phyloP scores from a whole-genome alignment of 495 filamentous ascomycete species.

The Talaromyces liani region DNA sequence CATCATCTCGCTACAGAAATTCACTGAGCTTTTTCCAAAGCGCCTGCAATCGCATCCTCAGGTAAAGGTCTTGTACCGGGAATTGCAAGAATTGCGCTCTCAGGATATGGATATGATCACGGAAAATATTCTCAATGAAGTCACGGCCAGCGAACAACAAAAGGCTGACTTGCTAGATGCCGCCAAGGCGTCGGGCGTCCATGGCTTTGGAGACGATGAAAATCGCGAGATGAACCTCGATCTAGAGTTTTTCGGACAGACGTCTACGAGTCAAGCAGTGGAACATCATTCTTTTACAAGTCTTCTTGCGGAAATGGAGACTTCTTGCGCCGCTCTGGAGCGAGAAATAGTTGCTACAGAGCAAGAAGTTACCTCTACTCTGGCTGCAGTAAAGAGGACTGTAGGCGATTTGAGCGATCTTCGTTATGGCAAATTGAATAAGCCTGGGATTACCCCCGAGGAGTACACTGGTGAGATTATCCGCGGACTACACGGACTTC shows the following conservation, averaged over 20 bases:
- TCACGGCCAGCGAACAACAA: constrained; percentile 54
- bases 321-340: constrained; percentile 57
- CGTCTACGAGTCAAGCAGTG: constrained; percentile 25
- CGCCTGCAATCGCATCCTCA: constrained; percentile 62
- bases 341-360: constrained; percentile 57
- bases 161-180: constrained; percentile 53
- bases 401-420: constrained; percentile 74
- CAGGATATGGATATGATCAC: constrained; percentile 60
- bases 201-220: constrained; percentile 46
- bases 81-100: constrained; percentile 65
- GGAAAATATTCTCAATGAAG: constrained; percentile 60
- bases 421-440: constrained; percentile 68
- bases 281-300: constrained; percentile 54
- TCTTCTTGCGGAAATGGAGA: constrained; percentile 60
- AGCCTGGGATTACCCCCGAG: constrained; percentile 44
- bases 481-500: constrained; percentile 46
- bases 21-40: constrained; percentile 69
- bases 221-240: constrained; percentile 65
- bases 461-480: constrained; percentile 55
- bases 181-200: constrained; percentile 43
- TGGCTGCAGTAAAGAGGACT: constrained; percentile 53
- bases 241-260: constrained; percentile 62
- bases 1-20: constrained; percentile 64
- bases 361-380: constrained; percentile 50
- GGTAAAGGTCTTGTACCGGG: constrained; percentile 67